Evolutionary conservation across 176 grass and related monocot genomes (phyloP).

Genomic region (Phoenix roebelenii): DNA sequence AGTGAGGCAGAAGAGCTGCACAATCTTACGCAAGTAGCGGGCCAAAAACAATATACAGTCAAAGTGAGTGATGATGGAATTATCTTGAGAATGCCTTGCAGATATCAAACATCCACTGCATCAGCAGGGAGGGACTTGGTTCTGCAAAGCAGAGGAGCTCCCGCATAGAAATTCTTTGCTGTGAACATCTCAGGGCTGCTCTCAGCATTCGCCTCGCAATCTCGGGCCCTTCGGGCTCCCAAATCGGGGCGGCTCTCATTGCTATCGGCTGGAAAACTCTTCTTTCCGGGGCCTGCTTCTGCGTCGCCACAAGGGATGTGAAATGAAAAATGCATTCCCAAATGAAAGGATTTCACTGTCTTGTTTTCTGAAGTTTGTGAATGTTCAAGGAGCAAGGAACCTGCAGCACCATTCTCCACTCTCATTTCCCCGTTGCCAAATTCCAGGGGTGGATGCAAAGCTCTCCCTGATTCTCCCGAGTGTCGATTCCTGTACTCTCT

Average conservation of each 20-base stretch:
- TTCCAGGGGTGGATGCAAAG: background rate
- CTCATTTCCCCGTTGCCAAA: background rate
- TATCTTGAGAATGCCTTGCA: background rate
- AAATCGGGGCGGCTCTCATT: conserved; percentile 1
- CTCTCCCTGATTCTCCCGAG: background rate
- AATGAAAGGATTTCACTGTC: no score
- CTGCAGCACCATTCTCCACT: no score
- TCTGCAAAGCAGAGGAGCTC: background rate
- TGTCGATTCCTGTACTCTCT: background rate
- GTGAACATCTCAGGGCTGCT: background rate
- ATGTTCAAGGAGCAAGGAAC: no score
- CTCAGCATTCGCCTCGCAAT: background rate
- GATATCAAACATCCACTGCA: background rate
- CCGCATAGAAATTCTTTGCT: background rate
- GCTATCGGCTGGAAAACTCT: conserved; percentile 24
- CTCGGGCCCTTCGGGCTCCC: background rate
- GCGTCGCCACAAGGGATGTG: no score
- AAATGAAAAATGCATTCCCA: no score
- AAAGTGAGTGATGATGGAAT: background rate
- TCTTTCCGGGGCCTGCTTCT: no score
- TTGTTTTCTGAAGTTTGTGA: no score
- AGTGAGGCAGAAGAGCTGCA: no score
- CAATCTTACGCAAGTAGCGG: background rate
- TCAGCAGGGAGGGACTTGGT: background rate
- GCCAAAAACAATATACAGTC: background rate